Base-by-base conservation (phyloP, 1,284 basidiomycete genomes). In the Fomitiporia mediterranea region DNA sequence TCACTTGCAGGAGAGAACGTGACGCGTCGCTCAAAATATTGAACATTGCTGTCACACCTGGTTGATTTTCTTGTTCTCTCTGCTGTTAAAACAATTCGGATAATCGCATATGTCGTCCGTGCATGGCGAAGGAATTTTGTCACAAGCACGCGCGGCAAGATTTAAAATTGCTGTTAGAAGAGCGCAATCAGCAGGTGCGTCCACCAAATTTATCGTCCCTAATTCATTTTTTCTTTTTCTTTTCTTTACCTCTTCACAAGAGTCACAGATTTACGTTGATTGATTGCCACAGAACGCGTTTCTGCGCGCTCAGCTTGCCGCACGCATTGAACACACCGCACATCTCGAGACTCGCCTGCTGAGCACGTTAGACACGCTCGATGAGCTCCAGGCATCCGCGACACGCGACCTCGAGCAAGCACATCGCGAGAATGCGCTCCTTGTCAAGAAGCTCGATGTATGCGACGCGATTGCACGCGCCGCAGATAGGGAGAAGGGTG, bases 361-460 rank as follows among this genome's bases (percentile, higher is more conserved):
- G 30, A 69, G 73, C 8, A 74, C 78, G 0, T 71, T 84, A 37
- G 81, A 84, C 63, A 69, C 74, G 1, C 67, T 83, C 42, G 81
- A 84, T 62, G 69, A 73, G 5, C 60, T 76, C 15, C 71, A 74
- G 38, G 58, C 66, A 15, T 57, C 68, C 27, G 74, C 82, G 55
- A 64, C 67, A 4, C 59, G 70, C 8, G 78, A 83, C 48, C 62
- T 83, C n/a, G 66, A 69, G 4, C 58, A 65, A 0, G 70, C 74
- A 53, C 63, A 65, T 9, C 65, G 64, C 28, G 69, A 68, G n/a
- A 72, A 72, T 53, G 62, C 68, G 34, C 64, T 59, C 19, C 68
- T 82, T 8, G 63, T 69, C n/a, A 64, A 66, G 7, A 73, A 76
- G 47, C 62, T 81, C 6, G 64, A 72, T 30, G 65, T 66, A 11